Evolutionary conservation across 2,329 filamentous ascomycete genomes (phyloP).

Genomic region (Oidium heveae): DNA sequence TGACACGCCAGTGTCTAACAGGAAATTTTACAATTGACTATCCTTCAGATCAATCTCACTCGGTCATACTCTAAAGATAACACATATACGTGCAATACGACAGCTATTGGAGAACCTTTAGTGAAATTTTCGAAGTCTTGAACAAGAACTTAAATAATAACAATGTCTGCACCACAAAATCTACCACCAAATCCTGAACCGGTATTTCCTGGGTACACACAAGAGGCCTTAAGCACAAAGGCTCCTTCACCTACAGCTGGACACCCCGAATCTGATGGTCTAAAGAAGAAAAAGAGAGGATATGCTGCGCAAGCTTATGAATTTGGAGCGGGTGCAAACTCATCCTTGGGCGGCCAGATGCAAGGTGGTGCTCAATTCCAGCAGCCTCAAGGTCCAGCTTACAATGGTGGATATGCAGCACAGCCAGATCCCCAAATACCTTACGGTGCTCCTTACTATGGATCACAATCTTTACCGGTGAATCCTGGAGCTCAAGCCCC

Average conservation of each 20-base stretch:
- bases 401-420: conserved; percentile 14
- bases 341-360: conserved; percentile 38
- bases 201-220: conserved; percentile 20
- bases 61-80: not conserved
- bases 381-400: conserved; percentile 16
- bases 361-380: conserved; percentile 25
- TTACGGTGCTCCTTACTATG: conserved; percentile 13
- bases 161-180: conserved; percentile 25
- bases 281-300: conserved; percentile 72
- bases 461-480: conserved; percentile 6
- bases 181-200: conserved; percentile 20
- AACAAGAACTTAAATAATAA: not conserved
- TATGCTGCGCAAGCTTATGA: conserved; percentile 92
- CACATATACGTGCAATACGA: not conserved
- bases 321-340: conserved; percentile 71
- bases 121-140: not conserved
- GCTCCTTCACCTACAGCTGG: conserved; percentile 10
- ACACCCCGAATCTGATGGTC: conserved; percentile 19
- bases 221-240: conserved; percentile 11
- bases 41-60: not conserved
- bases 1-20: not conserved
- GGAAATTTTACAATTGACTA: not conserved
- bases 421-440: conserved; percentile 9
- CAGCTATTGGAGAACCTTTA: not conserved
- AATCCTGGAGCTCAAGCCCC: conserved; percentile 8